phyloP scores from a whole-genome alignment of 2,329 filamentous ascomycete genomes.

The Davidsoniella virescens region DNA sequence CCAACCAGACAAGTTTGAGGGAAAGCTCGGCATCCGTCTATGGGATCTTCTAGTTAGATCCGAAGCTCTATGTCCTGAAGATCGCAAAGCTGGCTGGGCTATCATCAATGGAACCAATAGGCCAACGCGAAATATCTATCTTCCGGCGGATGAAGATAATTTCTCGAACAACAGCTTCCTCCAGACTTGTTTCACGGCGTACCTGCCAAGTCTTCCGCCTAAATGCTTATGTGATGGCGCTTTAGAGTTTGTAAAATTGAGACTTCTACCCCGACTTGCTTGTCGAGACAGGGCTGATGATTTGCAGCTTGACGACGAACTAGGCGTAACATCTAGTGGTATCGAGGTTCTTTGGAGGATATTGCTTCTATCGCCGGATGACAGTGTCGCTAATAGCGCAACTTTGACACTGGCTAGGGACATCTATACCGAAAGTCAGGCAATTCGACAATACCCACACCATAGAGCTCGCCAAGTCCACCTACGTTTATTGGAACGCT shows the following conservation, averaged over 20 bases:
- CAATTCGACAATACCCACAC: conserved; percentile 33
- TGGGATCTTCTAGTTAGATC: conserved; percentile 61
- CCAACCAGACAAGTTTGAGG: conserved; percentile 44
- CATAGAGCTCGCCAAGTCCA: conserved; percentile 43
- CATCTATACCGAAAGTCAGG: conserved; percentile 47
- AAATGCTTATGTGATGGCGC: conserved; percentile 43
- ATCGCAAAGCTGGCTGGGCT: conserved; percentile 54
- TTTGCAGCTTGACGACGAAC: conserved; percentile 34
- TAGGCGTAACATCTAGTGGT: conserved; percentile 34
- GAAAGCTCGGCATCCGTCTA: conserved; percentile 44
- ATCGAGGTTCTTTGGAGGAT: conserved; percentile 72
- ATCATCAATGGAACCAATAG: conserved; percentile 31
- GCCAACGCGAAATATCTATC: too few relatives aligned
- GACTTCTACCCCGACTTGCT: conserved; percentile 29
- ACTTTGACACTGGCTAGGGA: conserved; percentile 53
- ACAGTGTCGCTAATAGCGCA: conserved; percentile 49
- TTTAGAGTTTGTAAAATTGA: conserved; percentile 44
- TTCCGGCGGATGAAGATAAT: conserved; percentile 21
- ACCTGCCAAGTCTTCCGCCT: conserved; percentile 41
- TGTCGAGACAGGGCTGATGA: conserved; percentile 24
- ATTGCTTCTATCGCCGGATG: conserved; percentile 50
- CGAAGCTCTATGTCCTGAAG: conserved; percentile 38
- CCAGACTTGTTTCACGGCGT: conserved; percentile 34
- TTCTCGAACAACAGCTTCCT: conserved; percentile 40
- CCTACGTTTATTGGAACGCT: conserved; percentile 54